Evolutionary conservation across 139 green algal species (phyloP).

Genomic region (Yamagishiella unicocca): DNA sequence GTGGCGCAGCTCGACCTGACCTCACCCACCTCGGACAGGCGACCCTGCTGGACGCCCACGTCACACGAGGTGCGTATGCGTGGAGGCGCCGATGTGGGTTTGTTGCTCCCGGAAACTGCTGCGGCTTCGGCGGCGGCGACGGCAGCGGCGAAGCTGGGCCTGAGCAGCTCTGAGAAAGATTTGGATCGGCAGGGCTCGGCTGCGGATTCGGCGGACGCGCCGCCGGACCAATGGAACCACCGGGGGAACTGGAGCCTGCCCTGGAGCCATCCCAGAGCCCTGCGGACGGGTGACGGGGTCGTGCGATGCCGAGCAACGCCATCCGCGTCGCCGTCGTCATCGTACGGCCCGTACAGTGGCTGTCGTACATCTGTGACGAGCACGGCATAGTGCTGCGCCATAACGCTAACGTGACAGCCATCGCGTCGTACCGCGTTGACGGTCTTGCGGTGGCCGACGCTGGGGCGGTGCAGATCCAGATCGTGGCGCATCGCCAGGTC

Average conservation of each 20-base stretch:
- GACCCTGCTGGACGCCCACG: too few relatives aligned
- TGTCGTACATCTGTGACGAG: conserved; percentile 67
- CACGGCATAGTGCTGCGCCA: conserved; percentile 73
- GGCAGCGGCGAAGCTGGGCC: too few relatives aligned
- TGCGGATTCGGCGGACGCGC: neutral
- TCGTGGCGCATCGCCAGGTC: neutral
- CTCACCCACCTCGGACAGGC: too few relatives aligned
- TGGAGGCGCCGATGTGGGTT: too few relatives aligned
- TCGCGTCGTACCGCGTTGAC: conserved; percentile 66
- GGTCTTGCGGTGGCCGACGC: conserved; percentile 74
- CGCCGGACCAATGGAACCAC: neutral
- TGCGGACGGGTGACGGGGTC: too few relatives aligned
- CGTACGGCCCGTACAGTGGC: conserved; percentile 15
- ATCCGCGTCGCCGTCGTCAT: neutral
- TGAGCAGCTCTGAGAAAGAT: too few relatives aligned
- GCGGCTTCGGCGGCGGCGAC: too few relatives aligned
- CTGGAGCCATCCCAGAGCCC: neutral
- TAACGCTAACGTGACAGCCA: conserved; percentile 61
- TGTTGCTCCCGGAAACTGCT: too few relatives aligned
- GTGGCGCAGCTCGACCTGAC: too few relatives aligned
- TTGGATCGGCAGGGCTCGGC: too few relatives aligned
- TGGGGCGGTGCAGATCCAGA: conserved; percentile 52
- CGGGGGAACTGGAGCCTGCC: neutral
- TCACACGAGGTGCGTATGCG: too few relatives aligned
- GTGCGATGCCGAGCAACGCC: too few relatives aligned